Percentiles rank a stretch among this genome's conserved stretches.
phyloP scores from a whole-genome alignment of 805 yeast species.

The Danielozyma ontarioensis region DNA sequence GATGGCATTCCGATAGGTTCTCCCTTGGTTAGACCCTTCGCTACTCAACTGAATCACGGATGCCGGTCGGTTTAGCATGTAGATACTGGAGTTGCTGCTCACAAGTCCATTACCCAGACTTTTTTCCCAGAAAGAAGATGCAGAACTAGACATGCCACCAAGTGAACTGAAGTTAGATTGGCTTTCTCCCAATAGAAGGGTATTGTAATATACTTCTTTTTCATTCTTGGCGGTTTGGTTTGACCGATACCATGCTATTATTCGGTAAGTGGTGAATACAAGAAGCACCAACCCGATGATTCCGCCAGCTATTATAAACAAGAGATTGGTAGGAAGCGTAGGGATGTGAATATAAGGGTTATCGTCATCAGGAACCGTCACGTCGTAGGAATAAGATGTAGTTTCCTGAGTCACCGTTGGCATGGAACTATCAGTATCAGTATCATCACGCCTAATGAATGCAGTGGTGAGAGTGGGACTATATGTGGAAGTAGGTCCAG shows the following conservation, averaged over 20 bases:
- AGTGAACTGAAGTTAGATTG: conserved; percentile 5
- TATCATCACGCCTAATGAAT: conserved; percentile 1
- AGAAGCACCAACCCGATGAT: conserved; percentile 20
- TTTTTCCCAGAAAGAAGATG: conserved; percentile 20
- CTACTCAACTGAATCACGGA: conserved; percentile 5
- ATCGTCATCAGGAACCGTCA: background rate
- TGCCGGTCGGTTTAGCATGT: conserved; percentile 8
- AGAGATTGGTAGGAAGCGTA: conserved; percentile 28
- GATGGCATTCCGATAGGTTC: conserved; percentile 24
- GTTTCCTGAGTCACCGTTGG: conserved; percentile 6
- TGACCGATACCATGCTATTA: conserved; percentile 7
- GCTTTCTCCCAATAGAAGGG: conserved; percentile 5
- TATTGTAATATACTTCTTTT: conserved; percentile 25
- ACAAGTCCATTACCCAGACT: conserved; percentile 2
- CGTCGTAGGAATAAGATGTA: background rate
- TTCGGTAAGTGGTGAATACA: conserved; percentile 14
- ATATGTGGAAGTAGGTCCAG: conserved; percentile 1
- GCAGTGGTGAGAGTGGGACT: conserved; percentile 10
- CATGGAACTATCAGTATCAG: conserved; percentile 6
- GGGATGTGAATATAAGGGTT: conserved; percentile 11
- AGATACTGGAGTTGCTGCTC: conserved; percentile 9
- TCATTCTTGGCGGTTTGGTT: conserved; percentile 21
- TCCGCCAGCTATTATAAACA: conserved; percentile 40
- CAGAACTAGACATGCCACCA: conserved; percentile 9
- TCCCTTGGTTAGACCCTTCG: conserved; percentile 15